phyloP scores from a whole-genome alignment of 1,284 basidiomycete species.

The Cystobasidiaceae sp. region DNA sequence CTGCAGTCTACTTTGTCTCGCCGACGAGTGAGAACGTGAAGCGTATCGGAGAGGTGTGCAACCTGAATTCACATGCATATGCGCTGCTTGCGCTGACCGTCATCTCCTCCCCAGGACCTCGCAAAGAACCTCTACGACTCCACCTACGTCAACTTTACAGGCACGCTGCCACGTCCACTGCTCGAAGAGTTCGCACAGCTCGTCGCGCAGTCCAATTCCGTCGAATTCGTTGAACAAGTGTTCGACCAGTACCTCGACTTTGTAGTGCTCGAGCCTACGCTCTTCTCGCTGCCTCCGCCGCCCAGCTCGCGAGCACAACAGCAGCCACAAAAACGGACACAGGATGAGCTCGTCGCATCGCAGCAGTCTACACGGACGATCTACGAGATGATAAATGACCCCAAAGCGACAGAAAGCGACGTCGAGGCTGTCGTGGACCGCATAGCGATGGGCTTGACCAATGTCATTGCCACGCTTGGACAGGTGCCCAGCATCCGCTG shows the following conservation, averaged over 20 bases:
- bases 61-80: background rate
- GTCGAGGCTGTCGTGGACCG: slow-evolving; percentile 93
- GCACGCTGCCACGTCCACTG: slow-evolving; percentile 75
- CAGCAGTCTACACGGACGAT: slow-evolving; percentile 49
- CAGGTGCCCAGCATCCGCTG: slow-evolving; percentile 92
- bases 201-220: slow-evolving; percentile 78
- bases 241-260: slow-evolving; percentile 97
- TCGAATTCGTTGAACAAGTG: slow-evolving; percentile 78
- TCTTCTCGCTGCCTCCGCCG: slow-evolving; percentile 78
- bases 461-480: slow-evolving; percentile 88
- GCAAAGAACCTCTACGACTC: slow-evolving; percentile 84
- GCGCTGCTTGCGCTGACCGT: background rate
- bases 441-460: slow-evolving; percentile 84
- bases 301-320: slow-evolving; percentile 28
- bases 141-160: slow-evolving; percentile 92
- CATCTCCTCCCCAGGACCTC: slow-evolving; percentile 52
- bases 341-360: slow-evolving; percentile 38
- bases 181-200: slow-evolving; percentile 89
- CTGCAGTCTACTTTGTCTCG: slow-evolving; percentile 93
- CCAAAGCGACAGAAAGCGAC: slow-evolving; percentile 77
- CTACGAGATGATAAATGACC: slow-evolving; percentile 89
- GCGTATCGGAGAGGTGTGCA: slow-evolving; percentile 73
- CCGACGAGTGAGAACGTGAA: slow-evolving; percentile 81
- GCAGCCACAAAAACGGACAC: slow-evolving; percentile 25
- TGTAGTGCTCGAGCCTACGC: slow-evolving; percentile 84